Evolutionary conservation across 352 stramenopile genomes (phyloP), one percentile per base, ranked within the genome.

Genomic region (Globisporangium camurandrum): DNA sequence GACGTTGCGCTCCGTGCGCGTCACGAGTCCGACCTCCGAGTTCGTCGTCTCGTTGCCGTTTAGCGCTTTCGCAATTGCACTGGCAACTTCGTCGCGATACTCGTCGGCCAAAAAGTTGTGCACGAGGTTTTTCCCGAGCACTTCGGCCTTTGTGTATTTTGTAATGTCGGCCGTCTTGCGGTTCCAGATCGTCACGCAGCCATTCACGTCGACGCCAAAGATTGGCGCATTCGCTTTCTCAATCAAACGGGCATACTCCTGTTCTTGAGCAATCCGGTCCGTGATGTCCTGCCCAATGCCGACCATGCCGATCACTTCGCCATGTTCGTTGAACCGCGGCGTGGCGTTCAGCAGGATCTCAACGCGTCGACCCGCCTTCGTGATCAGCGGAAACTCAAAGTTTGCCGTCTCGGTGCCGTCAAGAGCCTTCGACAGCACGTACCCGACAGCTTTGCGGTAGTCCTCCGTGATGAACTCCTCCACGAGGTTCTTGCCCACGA

Each of bases 231-330:
- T 86, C 7, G 75, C 73, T 33, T 62, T 84, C 42, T 88, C 75
- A 44, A 88, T 80, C 39, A 87, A 48, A 2, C 67, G 57, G 11
- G 54, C 53, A 22, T 69, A 71, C 57, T 88, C 76, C 30, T 88
- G 76, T 19, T 88, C 76, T 46, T 88, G 72, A 0, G 71, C 75
- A 42, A 86, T 88, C 17, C 75, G 69, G 27, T 86, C 72, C 1
- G 81, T 87, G 52, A 92, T 89, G 49, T 95, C 84, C 51, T 93
- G 81, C 0, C 80, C 83, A 47, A 95, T 93, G n/a, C 85, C 81
- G 7, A 94, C 81, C 58, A 94, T 86, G 39, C 88, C 88, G 50
- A 96, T 88, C 40, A 95, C 71, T 7, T 66, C 56, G 20, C 68
- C 70, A 19, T 87, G 67, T 31, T 94, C 78, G 42, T 97, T 90